Evolutionary conservation across 495 filamentous ascomycete species (phyloP), one percentile per base, ranked within the genome.

Genomic region (Aspergillus wentii): DNA sequence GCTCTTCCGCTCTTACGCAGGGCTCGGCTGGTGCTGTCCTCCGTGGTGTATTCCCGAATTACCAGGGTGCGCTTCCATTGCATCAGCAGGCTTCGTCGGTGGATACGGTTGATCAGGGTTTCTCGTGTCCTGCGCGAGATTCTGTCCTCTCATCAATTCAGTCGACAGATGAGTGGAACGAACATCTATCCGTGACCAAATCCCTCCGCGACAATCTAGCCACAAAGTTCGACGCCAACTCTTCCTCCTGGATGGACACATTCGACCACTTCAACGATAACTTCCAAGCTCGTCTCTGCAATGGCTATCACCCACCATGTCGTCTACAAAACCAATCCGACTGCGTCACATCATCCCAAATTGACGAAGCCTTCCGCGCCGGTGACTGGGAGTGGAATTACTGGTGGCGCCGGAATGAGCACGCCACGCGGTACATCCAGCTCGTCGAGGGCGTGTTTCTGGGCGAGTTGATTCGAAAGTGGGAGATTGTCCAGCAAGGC

Each of bases 331-430:
- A 68, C 29, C 43, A 46, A 0, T 55, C 52, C 0, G 37, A 45
- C 13, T 69, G 66, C 34, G 66, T 59, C 13, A 66, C 51, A 0
- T 35, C 18, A 19, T 35, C 51, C 4, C 61, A 64, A 45, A 62
- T 58, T 0, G 35, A 67, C 2, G 57, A 63, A 40, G 62, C 60
- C 16, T 69, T 69, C 47, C 63, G 66, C 26, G 66, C 62, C 11
- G 66, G 66, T 9, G 66, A 69, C 30, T 69, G 66, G 66, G 57
- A 63, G 34, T 69, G 64, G 60, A 68, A 69, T 30, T 69, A 66
- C 48, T 69, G 60, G 46, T 69, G 62, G 61, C 58, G 66, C 9
- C 35, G 48, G 10, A 68, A 62, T 29, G 46, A 48, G 7, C 48
- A 68, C 33, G 64, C 52, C 10, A 51, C 36, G 8, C 53, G 51